These are phyloP conservation scores for Trichoderma sp. DNA, from an alignment of 2,329 filamentous ascomycete genomes.

Conservation along the genomic window DNA sequence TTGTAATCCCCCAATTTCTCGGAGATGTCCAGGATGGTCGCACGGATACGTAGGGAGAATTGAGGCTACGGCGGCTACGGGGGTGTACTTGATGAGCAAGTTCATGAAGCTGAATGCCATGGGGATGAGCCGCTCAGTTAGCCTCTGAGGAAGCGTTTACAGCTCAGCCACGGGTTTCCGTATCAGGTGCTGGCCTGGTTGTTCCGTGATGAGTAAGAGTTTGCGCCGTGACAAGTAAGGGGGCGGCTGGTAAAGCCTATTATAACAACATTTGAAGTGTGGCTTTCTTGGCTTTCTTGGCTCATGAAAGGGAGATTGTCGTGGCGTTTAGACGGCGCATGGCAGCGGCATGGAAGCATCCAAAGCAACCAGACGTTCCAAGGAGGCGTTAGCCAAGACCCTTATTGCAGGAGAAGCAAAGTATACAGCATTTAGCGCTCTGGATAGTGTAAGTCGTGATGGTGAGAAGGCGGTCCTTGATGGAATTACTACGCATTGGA, in stretches of 20 bases:
- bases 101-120: neutral
- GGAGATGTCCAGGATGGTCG: neutral
- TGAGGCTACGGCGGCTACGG: neutral
- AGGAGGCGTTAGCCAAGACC: neutral
- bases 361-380: neutral
- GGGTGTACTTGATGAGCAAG: neutral
- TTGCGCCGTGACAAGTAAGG: neutral
- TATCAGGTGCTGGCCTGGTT: neutral
- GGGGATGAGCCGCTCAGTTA: neutral
- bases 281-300: conserved; percentile 16
- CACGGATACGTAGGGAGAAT: neutral
- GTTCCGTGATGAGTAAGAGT: neutral
- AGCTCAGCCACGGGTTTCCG: neutral
- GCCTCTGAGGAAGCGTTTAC: neutral
- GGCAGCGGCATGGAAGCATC: conserved; percentile 8
- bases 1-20: neutral
- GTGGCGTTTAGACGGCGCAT: conserved; percentile 1
- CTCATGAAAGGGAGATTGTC: neutral
- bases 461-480: neutral
- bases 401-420: neutral
- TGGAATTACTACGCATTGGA: neutral
- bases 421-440: neutral
- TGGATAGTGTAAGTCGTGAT: neutral
- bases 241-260: neutral
- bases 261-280: neutral